Evolutionary conservation across 805 yeast species (phyloP), one percentile per base, ranked within the genome.

Genomic region (Wickerhamiella azymoides): DNA sequence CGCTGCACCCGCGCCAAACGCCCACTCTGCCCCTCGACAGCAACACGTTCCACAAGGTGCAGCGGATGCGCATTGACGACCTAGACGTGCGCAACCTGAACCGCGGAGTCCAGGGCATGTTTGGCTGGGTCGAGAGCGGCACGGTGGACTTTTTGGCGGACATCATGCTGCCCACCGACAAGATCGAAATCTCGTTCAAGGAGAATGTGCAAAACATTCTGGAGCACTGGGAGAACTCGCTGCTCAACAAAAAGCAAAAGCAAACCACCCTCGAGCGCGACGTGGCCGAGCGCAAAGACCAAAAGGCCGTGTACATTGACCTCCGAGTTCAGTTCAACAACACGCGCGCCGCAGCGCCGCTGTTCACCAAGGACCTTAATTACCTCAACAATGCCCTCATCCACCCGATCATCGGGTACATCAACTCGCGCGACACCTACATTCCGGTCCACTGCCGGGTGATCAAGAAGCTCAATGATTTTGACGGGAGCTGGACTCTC

Each of bases 81-180:
- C 72, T 92, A 46, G 79, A 77, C 57, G 73, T 92, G 33, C 94
- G 89, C 54, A 97, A 92, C 62, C 64, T 92, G 48, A 92, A 92
- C 58, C 75, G 84, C 1, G 97, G 96, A 0, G 72, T 84, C 47
- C 54, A 55, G 5, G 98, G 99, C 0, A 95, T 97, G 10, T 85
- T 92, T 62, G 96, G 97, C 6, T 92, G 99, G 99, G 89, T 92
- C 47, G 77, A 84, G 5, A 72, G 75, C 50, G 98, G 99, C 11
- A 77, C 77, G 43, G 97, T 89, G 18, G 96, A 92, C 62, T 80
- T 92, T 79, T 66, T 84, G 51, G 96, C 96, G 7, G 96, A 92
- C 58, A 76, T 89, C 14, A 75, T 79, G 71, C 77, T 86, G 2
- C 93, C 94, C 0, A 74, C 75, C 40, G 78, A 75, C 44, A 69